phyloP scores from a whole-genome alignment of 805 yeast species.

The Monosporozyma yasuniensis region DNA sequence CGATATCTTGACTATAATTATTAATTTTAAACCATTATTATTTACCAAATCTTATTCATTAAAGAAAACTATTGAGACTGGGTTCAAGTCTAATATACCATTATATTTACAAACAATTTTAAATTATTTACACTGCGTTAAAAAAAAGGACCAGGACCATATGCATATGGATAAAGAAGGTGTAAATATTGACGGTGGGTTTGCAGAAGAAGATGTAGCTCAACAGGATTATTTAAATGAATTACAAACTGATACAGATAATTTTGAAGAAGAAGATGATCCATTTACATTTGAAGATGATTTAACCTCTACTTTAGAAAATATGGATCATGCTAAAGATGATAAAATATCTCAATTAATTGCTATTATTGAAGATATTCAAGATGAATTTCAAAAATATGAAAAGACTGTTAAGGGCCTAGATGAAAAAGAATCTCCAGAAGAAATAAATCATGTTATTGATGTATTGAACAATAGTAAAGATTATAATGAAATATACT shows the following conservation, averaged over 20 bases:
- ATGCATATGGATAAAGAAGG: neutral
- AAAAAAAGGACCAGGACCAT: neutral
- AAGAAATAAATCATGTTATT: neutral
- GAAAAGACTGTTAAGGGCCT: neutral
- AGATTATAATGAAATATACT: neutral
- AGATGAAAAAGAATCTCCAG: neutral
- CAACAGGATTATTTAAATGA: slow-evolving; percentile 21
- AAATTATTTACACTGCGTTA: neutral
- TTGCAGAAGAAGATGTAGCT: slow-evolving; percentile 9
- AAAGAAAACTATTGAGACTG: neutral
- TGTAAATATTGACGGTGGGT: neutral
- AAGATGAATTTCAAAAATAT: neutral
- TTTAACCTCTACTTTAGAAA: neutral
- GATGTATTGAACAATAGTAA: neutral
- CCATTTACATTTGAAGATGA: slow-evolving; percentile 1
- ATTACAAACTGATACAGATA: slow-evolving; percentile 11
- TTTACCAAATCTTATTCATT: neutral
- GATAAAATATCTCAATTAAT: neutral
- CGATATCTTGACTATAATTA: neutral
- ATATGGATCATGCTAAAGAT: neutral
- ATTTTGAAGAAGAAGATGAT: slow-evolving; percentile 10
- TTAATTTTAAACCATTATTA: neutral
- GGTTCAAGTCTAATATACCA: neutral
- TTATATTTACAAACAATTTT: neutral
- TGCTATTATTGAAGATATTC: neutral